Evolutionary conservation across 2,329 filamentous ascomycete genomes (phyloP).

Genomic region (Clonostachys sp.): DNA sequence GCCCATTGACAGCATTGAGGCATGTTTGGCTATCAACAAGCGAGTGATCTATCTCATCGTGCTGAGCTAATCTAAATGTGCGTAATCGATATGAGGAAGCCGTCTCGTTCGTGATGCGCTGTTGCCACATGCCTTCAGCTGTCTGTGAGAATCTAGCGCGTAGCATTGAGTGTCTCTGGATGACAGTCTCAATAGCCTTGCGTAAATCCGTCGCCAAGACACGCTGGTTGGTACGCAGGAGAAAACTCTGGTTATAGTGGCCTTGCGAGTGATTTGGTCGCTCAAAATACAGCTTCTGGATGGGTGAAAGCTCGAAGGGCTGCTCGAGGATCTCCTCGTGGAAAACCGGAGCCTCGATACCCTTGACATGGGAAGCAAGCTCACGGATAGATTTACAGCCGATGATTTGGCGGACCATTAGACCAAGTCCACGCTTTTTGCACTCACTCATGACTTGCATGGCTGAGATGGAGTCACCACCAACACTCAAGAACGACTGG

Average conservation of each 20-base stretch:
- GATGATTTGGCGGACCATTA: slow-evolving; percentile 24
- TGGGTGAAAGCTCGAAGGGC: slow-evolving; percentile 16
- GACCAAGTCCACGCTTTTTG: slow-evolving; percentile 16
- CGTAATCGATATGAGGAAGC: neutral
- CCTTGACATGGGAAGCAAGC: slow-evolving; percentile 7
- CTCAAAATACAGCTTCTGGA: slow-evolving; percentile 6
- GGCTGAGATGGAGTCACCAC: slow-evolving; percentile 35
- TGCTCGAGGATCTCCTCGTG: slow-evolving; percentile 37
- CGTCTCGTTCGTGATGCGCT: slow-evolving; percentile 2
- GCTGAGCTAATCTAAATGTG: slow-evolving; percentile 2
- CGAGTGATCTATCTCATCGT: neutral
- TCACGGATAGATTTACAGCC: slow-evolving; percentile 17
- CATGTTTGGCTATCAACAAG: slow-evolving; percentile 1
- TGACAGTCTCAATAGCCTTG: slow-evolving; percentile 2
- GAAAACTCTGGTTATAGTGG: slow-evolving; percentile 9
- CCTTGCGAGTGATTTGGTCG: neutral
- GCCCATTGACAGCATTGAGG: slow-evolving; percentile 3
- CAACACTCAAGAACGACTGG: slow-evolving; percentile 28
- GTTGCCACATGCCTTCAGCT: neutral
- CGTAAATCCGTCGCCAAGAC: neutral
- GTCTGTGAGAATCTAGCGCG: slow-evolving; percentile 5
- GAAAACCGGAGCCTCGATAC: slow-evolving; percentile 21
- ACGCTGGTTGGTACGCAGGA: slow-evolving; percentile 1
- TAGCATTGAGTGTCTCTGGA: slow-evolving; percentile 7
- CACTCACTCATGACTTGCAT: slow-evolving; percentile 35